These are phyloP conservation scores for Phylloporus sp. DNA, from an alignment of 768 basidiomycete species.

Conservation along the genomic window DNA sequence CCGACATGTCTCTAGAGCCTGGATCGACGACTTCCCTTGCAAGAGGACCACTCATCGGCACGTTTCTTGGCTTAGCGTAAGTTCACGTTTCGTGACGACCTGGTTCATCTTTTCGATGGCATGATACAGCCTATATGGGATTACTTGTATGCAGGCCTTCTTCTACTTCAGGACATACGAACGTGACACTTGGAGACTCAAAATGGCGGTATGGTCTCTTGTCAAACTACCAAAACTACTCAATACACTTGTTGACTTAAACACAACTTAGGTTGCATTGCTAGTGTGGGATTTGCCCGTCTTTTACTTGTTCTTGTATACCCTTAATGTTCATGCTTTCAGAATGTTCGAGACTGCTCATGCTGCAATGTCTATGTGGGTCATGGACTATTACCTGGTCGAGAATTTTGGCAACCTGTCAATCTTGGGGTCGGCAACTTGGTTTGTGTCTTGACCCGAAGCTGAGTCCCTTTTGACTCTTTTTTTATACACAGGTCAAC, in stretches of 20 bases:
- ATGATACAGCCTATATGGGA: constrained; percentile 22
- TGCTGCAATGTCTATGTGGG: constrained; percentile 19
- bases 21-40: constrained; percentile 9
- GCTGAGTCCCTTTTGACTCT: not conserved
- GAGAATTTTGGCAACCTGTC: constrained; percentile 11
- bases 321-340: not conserved
- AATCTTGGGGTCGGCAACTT: constrained; percentile 12
- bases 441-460: constrained; percentile 14
- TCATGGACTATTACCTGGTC: constrained; percentile 25
- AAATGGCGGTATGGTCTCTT: constrained; percentile 16
- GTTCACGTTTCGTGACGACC: constrained; percentile 1
- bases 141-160: constrained; percentile 26
- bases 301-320: not conserved
- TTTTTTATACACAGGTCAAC: constrained; percentile 13
- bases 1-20: constrained; percentile 7
- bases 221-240: not conserved
- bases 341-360: constrained; percentile 23
- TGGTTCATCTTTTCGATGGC: not conserved
- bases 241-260: not conserved
- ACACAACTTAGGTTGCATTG: constrained; percentile 15
- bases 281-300: constrained; percentile 15
- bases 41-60: constrained; percentile 28
- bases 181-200: constrained; percentile 15
- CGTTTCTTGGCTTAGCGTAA: constrained; percentile 22
- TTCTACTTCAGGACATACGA: constrained; percentile 27